Evolutionary conservation across 345 rosid species (phyloP).

Genomic region (Citrus inodora): DNA sequence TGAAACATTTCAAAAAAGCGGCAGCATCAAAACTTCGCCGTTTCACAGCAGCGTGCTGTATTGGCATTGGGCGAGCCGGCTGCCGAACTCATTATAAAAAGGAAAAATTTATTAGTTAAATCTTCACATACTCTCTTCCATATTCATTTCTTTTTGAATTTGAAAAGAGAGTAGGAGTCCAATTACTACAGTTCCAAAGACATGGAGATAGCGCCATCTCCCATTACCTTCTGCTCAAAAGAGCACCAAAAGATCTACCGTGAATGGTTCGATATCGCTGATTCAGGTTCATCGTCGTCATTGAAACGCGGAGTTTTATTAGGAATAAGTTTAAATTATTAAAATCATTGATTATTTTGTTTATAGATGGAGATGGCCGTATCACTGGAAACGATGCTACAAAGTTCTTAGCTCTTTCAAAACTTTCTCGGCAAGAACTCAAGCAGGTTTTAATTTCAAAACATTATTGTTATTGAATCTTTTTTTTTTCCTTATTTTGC

Average conservation of each 20-base stretch:
- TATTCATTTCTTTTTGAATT: neutral
- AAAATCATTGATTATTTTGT: neutral
- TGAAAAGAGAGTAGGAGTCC: neutral
- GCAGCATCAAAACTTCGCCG: neutral
- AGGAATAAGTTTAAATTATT: neutral
- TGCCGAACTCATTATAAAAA: conserved; percentile 36
- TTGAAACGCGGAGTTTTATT: neutral
- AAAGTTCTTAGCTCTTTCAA: conserved; percentile 73
- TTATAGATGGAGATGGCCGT: conserved; percentile 79
- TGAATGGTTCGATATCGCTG: conserved; percentile 80
- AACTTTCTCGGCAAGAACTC: conserved; percentile 85
- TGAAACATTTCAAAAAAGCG: neutral
- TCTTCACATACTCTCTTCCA: conserved; percentile 15
- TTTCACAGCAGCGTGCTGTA: neutral
- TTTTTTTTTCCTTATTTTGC: neutral
- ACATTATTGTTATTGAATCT: neutral
- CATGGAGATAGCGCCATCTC: conserved; percentile 48
- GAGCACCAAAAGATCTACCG: conserved; percentile 69
- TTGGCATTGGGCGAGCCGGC: neutral
- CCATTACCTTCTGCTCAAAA: conserved; percentile 46
- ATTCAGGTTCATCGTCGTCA: conserved; percentile 52
- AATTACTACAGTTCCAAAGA: neutral
- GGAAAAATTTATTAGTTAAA: neutral
- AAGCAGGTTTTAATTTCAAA: conserved; percentile 50
- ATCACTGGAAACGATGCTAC: conserved; percentile 78